Evolutionary conservation across 768 basidiomycete genomes (phyloP), one percentile per base, ranked within the genome.

Genomic region (Amanita brunnescens): DNA sequence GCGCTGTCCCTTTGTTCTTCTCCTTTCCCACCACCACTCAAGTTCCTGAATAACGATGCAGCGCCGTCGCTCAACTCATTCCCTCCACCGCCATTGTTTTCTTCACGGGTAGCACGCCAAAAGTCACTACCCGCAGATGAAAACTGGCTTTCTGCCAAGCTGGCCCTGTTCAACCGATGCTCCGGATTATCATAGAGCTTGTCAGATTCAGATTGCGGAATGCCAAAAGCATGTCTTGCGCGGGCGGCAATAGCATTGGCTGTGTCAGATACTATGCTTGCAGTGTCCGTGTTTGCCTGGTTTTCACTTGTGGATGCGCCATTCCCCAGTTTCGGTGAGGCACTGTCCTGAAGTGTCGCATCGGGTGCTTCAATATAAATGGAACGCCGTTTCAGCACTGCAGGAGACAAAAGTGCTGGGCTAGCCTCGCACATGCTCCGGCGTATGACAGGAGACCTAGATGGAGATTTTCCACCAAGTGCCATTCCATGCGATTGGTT

Each of bases 171-270:
- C 39, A 54, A 50, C 18, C 43, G 44, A 23, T 53, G 50, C 30
- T 60, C 52, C 2, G 47, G 39, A 10, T 38, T 58, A 21, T 51
- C 42, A 26, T 57, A 58, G 8, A 61, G 55, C 35, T 62, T 67
- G 14, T 73, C 70, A 10, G 71, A 73, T 7, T 67, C 64, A 2
- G 77, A 76, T 2, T 72, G 65, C 4, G 70, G 70, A 41, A 80
- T 75, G 5, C 79, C 80, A 55, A 78, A 74, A n/a, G 73, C 76
- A 54, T 67, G 66, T 38, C 74, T 65, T 55, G 79, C 74, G 12
- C 71, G 68, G 38, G 71, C 70, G 29, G 75, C 73, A 13, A 70
- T 70, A 34, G 66, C 59, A 21, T 60, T 23, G 7, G 41, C 50
- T 6, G 41, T 55, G 39, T 44, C 51, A 21, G 39, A 41, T 32